phyloP scores from a whole-genome alignment of 1,139 yeast genomes.

The Pichia sp. region DNA sequence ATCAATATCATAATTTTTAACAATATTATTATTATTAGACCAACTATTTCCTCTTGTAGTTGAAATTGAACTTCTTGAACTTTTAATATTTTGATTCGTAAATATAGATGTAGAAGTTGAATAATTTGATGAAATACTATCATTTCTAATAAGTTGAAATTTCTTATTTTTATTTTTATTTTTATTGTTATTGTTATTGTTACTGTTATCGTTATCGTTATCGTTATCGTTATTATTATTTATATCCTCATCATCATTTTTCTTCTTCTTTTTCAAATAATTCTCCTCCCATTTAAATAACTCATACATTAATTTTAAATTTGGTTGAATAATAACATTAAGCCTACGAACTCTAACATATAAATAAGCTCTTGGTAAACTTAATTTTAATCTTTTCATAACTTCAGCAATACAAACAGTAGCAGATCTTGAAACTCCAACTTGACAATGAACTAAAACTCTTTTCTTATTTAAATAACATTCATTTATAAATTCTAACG shows the following conservation, averaged over 20 bases:
- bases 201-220: too few relatives aligned
- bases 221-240: too few relatives aligned
- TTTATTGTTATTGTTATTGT: too few relatives aligned
- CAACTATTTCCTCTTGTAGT: too few relatives aligned
- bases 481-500: conserved; percentile 38
- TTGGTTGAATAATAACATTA: conserved; percentile 88
- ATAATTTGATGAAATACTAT: neutral
- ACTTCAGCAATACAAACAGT: conserved; percentile 87
- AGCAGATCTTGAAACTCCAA: conserved; percentile 88
- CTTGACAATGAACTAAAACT: conserved; percentile 80
- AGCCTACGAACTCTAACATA: conserved; percentile 78
- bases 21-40: too few relatives aligned
- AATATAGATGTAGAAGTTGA: conserved; percentile 10
- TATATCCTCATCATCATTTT: too few relatives aligned
- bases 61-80: conserved; percentile 21
- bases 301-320: conserved; percentile 79
- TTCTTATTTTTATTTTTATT: neutral
- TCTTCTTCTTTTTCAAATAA: conserved; percentile 11
- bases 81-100: conserved; percentile 7
- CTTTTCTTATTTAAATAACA: conserved; percentile 36
- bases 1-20: too few relatives aligned
- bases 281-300: conserved; percentile 70
- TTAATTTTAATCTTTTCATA: conserved; percentile 64
- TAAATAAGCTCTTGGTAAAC: conserved; percentile 68
- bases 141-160: neutral